Evolutionary conservation across 2,329 filamentous ascomycete species (phyloP), one percentile per base, ranked within the genome.

Genomic region (Cercospora zeae-maydis): DNA sequence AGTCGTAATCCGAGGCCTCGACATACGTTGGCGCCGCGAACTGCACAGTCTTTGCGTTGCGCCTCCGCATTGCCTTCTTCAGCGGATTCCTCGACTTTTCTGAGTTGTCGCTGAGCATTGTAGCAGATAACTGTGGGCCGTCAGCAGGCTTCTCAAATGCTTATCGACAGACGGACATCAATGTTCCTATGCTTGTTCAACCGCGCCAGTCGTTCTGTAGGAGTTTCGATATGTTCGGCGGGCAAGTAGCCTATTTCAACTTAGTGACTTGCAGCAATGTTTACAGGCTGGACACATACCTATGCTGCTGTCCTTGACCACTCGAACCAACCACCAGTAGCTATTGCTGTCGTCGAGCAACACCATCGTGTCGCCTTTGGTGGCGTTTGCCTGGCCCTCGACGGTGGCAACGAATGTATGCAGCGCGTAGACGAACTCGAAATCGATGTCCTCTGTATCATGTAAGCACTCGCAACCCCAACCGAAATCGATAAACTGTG

Each of bases 351-450:
- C 95, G 74, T 99, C 95, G 21, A 99, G 85, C 67, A 99, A 82
- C 59, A 98, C 93, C 95, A 99, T 99, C 13, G 93, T 98, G 74
- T 99, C 95, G 57, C 95, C 95, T 79, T 99, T 99, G 34, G 92
- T 96, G 63, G 95, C 95, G 81, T 98, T 99, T 66, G 95, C 95
- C 78, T 99, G 95, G 30, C 95, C 95, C 78, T 99, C 95, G 54
- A 99, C 95, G 0, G 95, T 98, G 30, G 95, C 95, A 68, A 97
- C 91, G 74, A 99, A 99, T 2, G 93, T 99, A 76, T 98, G 95
- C 63, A 99, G 83, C 30, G 95, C 95, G 80, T 99, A 99, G 65
- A 99, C 95, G 79, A 98, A 98, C 77, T 98, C 93, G 81, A 99
- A 98, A 83, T 99, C 95, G 78, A 99, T 99, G 74, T 99, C 95